Evolutionary conservation across 2,329 filamentous ascomycete species (phyloP).

Genomic region (Tolypocladium ophioglossoides): DNA sequence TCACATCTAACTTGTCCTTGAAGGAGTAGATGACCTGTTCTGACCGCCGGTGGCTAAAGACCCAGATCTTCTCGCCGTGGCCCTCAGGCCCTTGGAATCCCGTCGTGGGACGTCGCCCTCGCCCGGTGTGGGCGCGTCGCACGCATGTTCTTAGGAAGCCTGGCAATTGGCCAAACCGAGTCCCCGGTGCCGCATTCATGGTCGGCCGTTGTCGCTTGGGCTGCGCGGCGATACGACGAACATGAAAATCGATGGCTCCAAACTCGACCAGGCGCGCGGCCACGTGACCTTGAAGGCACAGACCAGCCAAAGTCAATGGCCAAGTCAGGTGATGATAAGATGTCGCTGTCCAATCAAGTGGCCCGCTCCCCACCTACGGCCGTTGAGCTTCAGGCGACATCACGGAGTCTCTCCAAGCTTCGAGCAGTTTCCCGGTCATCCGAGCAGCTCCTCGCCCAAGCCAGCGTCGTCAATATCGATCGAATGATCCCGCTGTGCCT

Average conservation of each 20-base stretch:
- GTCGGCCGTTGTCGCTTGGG: constrained; percentile 14
- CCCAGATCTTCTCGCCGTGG: constrained; percentile 48
- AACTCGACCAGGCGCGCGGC: constrained; percentile 5
- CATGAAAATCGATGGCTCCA: constrained; percentile 8
- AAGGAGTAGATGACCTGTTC: constrained; percentile 45
- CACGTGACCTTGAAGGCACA: constrained; percentile 11
- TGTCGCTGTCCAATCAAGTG: constrained; percentile 10
- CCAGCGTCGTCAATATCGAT: neutral
- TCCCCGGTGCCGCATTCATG: constrained; percentile 26
- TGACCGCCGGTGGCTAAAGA: constrained; percentile 39
- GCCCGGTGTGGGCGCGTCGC: constrained; percentile 24
- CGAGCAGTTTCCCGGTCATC: constrained; percentile 9
- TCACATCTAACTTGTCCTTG: constrained; percentile 32
- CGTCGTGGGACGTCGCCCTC: constrained; percentile 10
- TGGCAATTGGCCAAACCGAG: constrained; percentile 30
- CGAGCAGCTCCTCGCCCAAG: constrained; percentile 6
- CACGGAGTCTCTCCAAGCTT: constrained; percentile 19
- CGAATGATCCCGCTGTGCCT: neutral
- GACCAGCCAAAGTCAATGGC: neutral
- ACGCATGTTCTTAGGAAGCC: constrained; percentile 29
- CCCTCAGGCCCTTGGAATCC: constrained; percentile 21
- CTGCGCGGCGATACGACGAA: neutral
- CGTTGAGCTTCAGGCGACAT: constrained; percentile 19
- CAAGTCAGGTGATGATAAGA: constrained; percentile 17
- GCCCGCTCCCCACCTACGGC: constrained; percentile 9